Evolutionary conservation across 2,329 filamentous ascomycete species (phyloP).

Genomic region (Calcarisporium arbuscula): DNA sequence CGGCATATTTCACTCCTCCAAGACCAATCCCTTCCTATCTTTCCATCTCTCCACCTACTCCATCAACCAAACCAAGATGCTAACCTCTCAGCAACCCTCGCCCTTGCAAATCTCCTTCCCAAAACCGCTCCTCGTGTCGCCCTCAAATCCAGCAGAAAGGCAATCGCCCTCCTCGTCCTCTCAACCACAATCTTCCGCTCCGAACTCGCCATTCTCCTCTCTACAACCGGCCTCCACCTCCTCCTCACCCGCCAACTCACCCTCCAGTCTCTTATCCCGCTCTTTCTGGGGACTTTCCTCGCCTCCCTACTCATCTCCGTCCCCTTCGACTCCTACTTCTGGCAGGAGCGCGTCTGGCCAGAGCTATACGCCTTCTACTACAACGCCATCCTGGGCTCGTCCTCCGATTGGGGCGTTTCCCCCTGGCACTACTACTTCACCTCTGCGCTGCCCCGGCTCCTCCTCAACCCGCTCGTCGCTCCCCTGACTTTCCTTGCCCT

Average conservation of each 20-base stretch:
- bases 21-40: background rate
- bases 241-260: slow-evolving; percentile 49
- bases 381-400: slow-evolving; percentile 80
- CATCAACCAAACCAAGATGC: background rate
- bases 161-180: slow-evolving; percentile 70
- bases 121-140: slow-evolving; percentile 19
- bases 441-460: slow-evolving; percentile 72
- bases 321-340: slow-evolving; percentile 85
- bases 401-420: slow-evolving; percentile 80
- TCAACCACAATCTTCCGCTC: slow-evolving; percentile 82
- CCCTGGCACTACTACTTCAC: slow-evolving; percentile 84
- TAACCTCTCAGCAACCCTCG: slow-evolving; percentile 52
- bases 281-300: slow-evolving; percentile 59
- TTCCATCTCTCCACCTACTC: background rate
- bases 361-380: slow-evolving; percentile 85
- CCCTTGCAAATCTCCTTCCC: slow-evolving; percentile 44
- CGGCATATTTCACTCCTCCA: background rate
- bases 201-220: slow-evolving; percentile 77
- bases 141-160: slow-evolving; percentile 49
- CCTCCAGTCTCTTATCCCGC: slow-evolving; percentile 52
- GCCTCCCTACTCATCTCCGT: slow-evolving; percentile 65
- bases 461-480: slow-evolving; percentile 70
- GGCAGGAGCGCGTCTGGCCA: slow-evolving; percentile 83
- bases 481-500: slow-evolving; percentile 50
- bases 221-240: slow-evolving; percentile 58